phyloP scores from a whole-genome alignment of 257 asterid species.

The Leptodermis oblonga region DNA sequence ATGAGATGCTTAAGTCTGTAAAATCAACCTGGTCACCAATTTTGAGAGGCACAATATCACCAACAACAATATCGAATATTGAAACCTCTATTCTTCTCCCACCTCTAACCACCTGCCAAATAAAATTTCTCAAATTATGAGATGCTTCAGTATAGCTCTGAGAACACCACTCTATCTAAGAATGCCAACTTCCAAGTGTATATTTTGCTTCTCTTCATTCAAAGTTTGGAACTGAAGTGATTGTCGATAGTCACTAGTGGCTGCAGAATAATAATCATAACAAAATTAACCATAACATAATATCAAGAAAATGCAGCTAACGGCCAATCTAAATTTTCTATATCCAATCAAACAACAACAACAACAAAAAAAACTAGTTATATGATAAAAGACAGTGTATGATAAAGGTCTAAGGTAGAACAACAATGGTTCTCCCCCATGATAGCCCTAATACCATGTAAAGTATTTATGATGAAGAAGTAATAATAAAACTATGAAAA shows the following conservation, averaged over 20 bases:
- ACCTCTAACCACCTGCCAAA: conserved; percentile 66
- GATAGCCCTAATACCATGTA: too few species aligned
- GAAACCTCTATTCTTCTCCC: conserved; percentile 78
- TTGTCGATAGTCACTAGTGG: conserved; percentile 90
- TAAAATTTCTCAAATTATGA: not conserved
- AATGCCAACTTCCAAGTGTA: conserved; percentile 77
- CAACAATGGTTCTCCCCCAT: too few species aligned
- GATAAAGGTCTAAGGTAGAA: not conserved
- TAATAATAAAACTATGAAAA: too few species aligned
- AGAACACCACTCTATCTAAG: conserved; percentile 5
- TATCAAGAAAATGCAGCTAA: not conserved
- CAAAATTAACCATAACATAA: not conserved
- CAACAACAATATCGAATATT: conserved; percentile 87
- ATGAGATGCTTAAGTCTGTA: not conserved
- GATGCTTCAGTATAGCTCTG: not conserved
- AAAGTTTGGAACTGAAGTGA: conserved; percentile 93
- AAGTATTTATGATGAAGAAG: too few species aligned
- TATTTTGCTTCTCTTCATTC: conserved; percentile 95
- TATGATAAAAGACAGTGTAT: not conserved
- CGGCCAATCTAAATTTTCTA: not conserved
- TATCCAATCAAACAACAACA: not conserved
- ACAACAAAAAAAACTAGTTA: not conserved
- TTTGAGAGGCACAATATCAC: conserved; percentile 89
- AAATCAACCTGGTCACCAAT: conserved; percentile 90
- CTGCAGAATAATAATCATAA: conserved; percentile 32